Conservation (phyloP, 179 eudicot species). For the Actinidia polygama region DNA sequence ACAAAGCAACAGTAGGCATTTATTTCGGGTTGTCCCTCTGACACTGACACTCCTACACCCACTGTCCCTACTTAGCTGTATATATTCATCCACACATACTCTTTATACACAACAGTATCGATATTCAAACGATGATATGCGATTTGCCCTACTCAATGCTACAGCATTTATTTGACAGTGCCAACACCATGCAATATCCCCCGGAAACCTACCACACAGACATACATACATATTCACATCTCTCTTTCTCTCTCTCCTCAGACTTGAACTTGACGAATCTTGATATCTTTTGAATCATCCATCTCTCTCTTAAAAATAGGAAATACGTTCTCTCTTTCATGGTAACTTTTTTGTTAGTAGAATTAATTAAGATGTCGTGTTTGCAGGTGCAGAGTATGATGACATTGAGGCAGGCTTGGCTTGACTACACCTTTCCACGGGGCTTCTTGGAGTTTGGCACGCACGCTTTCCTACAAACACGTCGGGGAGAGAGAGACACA, state of each 20-base stretch:
- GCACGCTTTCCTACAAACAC: slow-evolving; percentile 41
- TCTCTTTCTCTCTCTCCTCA: background rate
- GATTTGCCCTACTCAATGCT: slow-evolving; percentile 3
- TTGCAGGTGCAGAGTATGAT: background rate
- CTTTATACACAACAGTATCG: too few relatives aligned
- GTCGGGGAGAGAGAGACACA: background rate
- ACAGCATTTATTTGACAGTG: slow-evolving; percentile 34
- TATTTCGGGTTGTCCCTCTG: too few relatives aligned
- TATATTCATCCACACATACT: too few relatives aligned
- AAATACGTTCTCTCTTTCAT: too few relatives aligned
- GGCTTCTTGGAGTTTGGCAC: slow-evolving; percentile 37
- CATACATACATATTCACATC: too few relatives aligned
- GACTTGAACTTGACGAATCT: slow-evolving; percentile 31
- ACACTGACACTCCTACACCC: too few relatives aligned
- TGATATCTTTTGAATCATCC: too few relatives aligned
- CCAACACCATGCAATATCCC: slow-evolving; percentile 29
- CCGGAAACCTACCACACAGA: background rate
- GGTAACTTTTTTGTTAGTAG: background rate
- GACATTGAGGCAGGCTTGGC: background rate
- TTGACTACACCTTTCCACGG: slow-evolving; percentile 17
- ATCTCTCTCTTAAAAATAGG: too few relatives aligned
- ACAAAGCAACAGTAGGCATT: too few relatives aligned
- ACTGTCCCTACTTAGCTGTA: too few relatives aligned
- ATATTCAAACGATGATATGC: background rate
- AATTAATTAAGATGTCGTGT: background rate